These are phyloP conservation scores for Fusarium mangiferae DNA, from an alignment of 2,329 filamentous ascomycete genomes.

Conservation along the genomic window DNA sequence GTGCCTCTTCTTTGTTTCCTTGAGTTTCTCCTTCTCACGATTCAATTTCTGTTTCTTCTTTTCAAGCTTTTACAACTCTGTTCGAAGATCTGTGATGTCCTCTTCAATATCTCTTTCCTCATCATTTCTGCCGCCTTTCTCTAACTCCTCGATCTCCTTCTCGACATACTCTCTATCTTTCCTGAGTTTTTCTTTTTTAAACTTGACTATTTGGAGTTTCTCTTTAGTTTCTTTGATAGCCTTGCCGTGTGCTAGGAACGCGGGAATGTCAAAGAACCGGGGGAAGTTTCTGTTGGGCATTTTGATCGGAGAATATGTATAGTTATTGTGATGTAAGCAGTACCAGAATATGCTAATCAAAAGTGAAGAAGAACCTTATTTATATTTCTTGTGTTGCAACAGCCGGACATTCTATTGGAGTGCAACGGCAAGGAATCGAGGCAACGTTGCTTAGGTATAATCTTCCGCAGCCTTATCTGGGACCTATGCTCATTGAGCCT, in stretches of 20 bases:
- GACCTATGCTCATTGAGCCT: not conserved
- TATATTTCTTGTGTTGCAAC: not conserved
- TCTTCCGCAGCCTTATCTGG: too few relatives aligned
- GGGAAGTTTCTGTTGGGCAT: not conserved
- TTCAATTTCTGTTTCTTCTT: not conserved
- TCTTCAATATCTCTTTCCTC: not conserved
- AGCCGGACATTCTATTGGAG: rapidly evolving
- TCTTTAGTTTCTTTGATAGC: not conserved
- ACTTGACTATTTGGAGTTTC: not conserved
- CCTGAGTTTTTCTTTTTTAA: not conserved
- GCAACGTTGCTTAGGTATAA: not conserved
- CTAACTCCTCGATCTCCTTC: not conserved
- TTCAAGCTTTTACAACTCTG: not conserved
- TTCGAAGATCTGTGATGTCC: not conserved
- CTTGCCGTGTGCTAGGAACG: not conserved
- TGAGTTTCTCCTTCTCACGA: not conserved
- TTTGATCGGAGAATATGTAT: not conserved
- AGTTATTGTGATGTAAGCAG: too few relatives aligned
- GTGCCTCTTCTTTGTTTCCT: not conserved
- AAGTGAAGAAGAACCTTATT: too few relatives aligned
- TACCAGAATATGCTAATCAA: too few relatives aligned
- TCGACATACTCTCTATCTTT: not conserved
- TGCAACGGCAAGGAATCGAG: not conserved
- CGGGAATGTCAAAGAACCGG: not conserved
- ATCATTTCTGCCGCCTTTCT: not conserved